These are phyloP conservation scores for Triangularia verruculosa DNA, from an alignment of 2,329 filamentous ascomycete species.

Conservation along the genomic window DNA sequence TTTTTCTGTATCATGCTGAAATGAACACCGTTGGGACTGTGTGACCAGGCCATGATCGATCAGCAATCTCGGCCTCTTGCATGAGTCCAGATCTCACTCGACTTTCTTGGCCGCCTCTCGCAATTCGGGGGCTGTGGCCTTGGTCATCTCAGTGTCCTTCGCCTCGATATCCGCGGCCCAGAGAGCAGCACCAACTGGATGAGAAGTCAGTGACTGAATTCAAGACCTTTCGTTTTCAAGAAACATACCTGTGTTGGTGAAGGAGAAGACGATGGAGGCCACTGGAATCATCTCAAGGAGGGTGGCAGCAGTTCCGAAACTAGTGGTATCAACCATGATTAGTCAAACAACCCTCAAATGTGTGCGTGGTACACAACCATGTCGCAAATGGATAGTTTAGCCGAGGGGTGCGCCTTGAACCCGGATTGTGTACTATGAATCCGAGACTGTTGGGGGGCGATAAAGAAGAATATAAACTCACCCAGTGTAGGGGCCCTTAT, in stretches of 20 bases:
- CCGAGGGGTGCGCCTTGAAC: background rate
- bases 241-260: constrained; percentile 72
- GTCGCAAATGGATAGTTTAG: constrained; percentile 2
- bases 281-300: constrained; percentile 83
- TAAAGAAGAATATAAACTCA: constrained; percentile 44
- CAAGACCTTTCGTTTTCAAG: background rate
- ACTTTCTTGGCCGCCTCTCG: constrained; percentile 49
- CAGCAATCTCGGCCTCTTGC: constrained; percentile 20
- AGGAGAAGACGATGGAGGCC: constrained; percentile 77
- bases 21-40: constrained; percentile 1
- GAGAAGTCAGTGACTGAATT: constrained; percentile 7
- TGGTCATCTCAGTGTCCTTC: constrained; percentile 48
- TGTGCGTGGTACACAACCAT: constrained; percentile 5
- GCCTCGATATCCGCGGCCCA: constrained; percentile 86
- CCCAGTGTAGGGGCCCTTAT: constrained; percentile 77
- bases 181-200: constrained; percentile 77
- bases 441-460: background rate
- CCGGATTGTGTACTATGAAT: background rate
- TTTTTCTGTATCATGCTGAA: constrained; percentile 4
- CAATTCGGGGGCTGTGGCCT: constrained; percentile 49
- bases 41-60: constrained; percentile 20
- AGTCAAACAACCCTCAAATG: constrained; percentile 14
- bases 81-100: constrained; percentile 37
- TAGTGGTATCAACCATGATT: constrained; percentile 35
- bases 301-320: constrained; percentile 72